Evolutionary conservation across 768 basidiomycete species (phyloP), one percentile per base, ranked within the genome.

Genomic region (Mycena pura): DNA sequence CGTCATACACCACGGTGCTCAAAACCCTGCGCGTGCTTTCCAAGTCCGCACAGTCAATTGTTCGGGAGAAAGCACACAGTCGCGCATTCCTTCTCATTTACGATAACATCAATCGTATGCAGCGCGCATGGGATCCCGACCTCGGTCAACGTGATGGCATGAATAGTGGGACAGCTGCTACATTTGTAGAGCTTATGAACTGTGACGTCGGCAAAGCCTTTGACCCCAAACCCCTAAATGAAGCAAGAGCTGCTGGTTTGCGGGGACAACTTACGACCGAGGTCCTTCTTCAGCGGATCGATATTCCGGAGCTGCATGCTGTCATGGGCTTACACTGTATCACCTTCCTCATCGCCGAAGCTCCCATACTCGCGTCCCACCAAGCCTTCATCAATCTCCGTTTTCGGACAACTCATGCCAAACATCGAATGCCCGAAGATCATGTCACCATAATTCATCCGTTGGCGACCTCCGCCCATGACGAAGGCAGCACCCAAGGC

Each of bases 51-150:
- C 38, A 59, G n/a, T 7, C 15, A 14, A 32, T 41, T 10, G 19
- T 70, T 34, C 63, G 53, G 5, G 19, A 34, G 8, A 36, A 46
- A 7, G 69, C 48, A 24, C 21, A 28, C 24, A 13, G n/a, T 13
- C 45, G 50, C 1, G 39, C 47, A 4, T 71, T 67, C 46, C 25
- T 66, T 14, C 62, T 69, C 27, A 40, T 69, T 15, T 69, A 68
- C 29, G 69, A 70, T 52, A 70, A 70, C 32, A 62, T 70, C 58
- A 69, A 67, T 57, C 57, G 66, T 6, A 67, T 62, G 63, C 60
- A 50, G 5, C 68, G 68, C 4, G 60, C 53, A 6, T 70, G 66
- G 68, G 63, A 69, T 21, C 66, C 55, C 14, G 63, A 64, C 22
- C 45, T 69, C 13, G 60, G 62, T 22, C 54, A 67, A 38, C 27